These are phyloP conservation scores for Penicillium antarcticum DNA, from an alignment of 495 filamentous ascomycete genomes.

Conservation along the genomic window DNA sequence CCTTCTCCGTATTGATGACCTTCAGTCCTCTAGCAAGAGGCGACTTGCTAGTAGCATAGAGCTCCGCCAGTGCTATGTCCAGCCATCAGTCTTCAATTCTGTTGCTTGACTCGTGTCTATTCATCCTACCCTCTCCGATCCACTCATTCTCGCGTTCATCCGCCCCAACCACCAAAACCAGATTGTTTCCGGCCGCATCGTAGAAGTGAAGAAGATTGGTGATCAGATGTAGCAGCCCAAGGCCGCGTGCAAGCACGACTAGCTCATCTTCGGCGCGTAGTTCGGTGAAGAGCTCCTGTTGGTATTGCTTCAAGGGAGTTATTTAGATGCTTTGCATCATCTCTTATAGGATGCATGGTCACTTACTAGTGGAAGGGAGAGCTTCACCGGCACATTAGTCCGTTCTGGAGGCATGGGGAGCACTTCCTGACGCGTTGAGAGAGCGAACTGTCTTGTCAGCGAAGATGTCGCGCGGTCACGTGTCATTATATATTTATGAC, in stretches of 20 bases:
- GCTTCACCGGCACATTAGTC: constrained; percentile 71
- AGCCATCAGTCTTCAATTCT: background rate
- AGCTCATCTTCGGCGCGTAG: constrained; percentile 89
- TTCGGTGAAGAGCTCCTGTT: constrained; percentile 90
- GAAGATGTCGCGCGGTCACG: constrained; percentile 30
- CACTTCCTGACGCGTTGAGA: constrained; percentile 28
- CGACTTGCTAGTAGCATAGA: constrained; percentile 77
- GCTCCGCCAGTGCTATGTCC: constrained; percentile 74
- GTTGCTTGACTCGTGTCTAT: background rate
- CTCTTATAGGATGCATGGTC: constrained; percentile 12
- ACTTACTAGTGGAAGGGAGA: constrained; percentile 84
- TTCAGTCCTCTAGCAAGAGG: constrained; percentile 79
- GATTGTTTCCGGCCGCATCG: constrained; percentile 90
- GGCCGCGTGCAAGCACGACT: constrained; percentile 83
- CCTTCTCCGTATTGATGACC: constrained; percentile 90
- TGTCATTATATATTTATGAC: constrained; percentile 37
- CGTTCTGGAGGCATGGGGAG: constrained; percentile 55
- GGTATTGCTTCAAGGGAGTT: constrained; percentile 56
- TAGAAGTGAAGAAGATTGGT: constrained; percentile 95
- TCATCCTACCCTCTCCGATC: constrained; percentile 69
- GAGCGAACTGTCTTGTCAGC: background rate
- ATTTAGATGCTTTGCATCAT: constrained; percentile 8
- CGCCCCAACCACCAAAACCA: constrained; percentile 86
- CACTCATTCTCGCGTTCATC: constrained; percentile 91
- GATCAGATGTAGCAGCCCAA: constrained; percentile 84